Evolutionary conservation across 768 basidiomycete genomes (phyloP).

Genomic region (Naganishia kalamii): DNA sequence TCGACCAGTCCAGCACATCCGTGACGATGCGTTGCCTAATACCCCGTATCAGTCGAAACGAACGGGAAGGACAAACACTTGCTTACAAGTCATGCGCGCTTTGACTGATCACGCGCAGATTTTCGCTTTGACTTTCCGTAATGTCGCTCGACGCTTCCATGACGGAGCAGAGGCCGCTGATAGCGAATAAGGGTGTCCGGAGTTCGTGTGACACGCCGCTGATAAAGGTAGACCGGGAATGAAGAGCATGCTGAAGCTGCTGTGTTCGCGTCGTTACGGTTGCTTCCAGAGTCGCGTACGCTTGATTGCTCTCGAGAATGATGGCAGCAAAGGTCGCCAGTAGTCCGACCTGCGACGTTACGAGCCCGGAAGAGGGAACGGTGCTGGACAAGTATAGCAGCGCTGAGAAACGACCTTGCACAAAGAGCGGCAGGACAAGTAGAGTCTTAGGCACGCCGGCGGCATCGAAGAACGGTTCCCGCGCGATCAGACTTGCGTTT

Average conservation of each 20-base stretch:
- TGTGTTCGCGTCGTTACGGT: slow-evolving; percentile 15
- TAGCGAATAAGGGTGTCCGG: slow-evolving; percentile 33
- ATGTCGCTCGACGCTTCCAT: slow-evolving; percentile 35
- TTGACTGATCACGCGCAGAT: slow-evolving; percentile 31
- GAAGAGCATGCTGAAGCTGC: slow-evolving; percentile 19
- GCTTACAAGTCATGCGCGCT: slow-evolving; percentile 31
- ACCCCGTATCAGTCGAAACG: no score
- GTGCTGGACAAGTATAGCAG: slow-evolving; percentile 6
- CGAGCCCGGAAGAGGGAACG: background rate
- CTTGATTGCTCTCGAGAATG: slow-evolving; percentile 8
- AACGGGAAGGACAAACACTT: no score
- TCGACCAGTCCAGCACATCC: slow-evolving; percentile 32
- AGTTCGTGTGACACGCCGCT: slow-evolving; percentile 36
- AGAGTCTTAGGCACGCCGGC: background rate
- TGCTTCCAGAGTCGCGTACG: slow-evolving; percentile 9
- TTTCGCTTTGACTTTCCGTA: slow-evolving; percentile 33
- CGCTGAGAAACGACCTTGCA: slow-evolving; percentile 20
- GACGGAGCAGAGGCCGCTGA: slow-evolving; percentile 35
- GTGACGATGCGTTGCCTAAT: slow-evolving; percentile 35
- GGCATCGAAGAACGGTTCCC: slow-evolving; percentile 20
- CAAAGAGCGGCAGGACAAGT: slow-evolving; percentile 5
- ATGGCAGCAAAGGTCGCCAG: slow-evolving; percentile 21
- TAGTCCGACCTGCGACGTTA: slow-evolving; percentile 9
- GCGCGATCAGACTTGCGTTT: background rate
- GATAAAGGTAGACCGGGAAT: slow-evolving; percentile 18